Evolutionary conservation across 345 rosid species (phyloP).

Genomic region (Lepidium sativum): DNA sequence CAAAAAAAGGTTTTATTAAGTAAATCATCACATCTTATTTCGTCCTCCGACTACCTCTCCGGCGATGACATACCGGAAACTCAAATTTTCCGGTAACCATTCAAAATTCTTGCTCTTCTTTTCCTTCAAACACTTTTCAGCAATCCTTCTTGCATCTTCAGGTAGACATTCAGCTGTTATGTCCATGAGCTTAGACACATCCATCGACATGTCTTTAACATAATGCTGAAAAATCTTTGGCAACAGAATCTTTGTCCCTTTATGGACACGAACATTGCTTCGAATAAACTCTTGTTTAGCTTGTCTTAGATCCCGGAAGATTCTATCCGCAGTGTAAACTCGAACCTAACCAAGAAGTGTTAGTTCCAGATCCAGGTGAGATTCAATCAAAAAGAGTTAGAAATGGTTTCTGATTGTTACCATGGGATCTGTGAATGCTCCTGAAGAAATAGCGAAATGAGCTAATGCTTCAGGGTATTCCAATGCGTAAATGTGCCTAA

Average conservation of each 20-base stretch:
- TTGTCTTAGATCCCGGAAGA: constrained; percentile 53
- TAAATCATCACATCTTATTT: constrained; percentile 7
- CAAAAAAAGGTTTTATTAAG: background rate
- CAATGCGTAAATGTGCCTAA: constrained; percentile 54
- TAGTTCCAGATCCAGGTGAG: background rate
- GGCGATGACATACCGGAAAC: constrained; percentile 63
- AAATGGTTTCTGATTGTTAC: constrained; percentile 25
- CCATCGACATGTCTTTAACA: constrained; percentile 61
- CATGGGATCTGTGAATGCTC: constrained; percentile 64
- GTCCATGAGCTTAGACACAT: constrained; percentile 34
- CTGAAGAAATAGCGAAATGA: constrained; percentile 76
- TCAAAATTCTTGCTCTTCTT: constrained; percentile 42
- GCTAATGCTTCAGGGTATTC: constrained; percentile 80
- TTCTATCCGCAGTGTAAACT: constrained; percentile 48
- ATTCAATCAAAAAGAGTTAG: too few relatives aligned
- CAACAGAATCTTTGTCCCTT: constrained; percentile 54
- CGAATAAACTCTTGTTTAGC: constrained; percentile 55
- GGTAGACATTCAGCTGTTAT: constrained; percentile 37
- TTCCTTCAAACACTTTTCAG: constrained; percentile 45
- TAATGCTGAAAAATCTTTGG: constrained; percentile 56
- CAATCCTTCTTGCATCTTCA: constrained; percentile 39
- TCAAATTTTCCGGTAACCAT: constrained; percentile 60
- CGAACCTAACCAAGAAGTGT: constrained; percentile 40
- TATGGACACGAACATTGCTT: constrained; percentile 47
- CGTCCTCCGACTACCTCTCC: constrained; percentile 38